phyloP scores from a whole-genome alignment of 495 filamentous ascomycete genomes.

The Trichoderma virens region DNA sequence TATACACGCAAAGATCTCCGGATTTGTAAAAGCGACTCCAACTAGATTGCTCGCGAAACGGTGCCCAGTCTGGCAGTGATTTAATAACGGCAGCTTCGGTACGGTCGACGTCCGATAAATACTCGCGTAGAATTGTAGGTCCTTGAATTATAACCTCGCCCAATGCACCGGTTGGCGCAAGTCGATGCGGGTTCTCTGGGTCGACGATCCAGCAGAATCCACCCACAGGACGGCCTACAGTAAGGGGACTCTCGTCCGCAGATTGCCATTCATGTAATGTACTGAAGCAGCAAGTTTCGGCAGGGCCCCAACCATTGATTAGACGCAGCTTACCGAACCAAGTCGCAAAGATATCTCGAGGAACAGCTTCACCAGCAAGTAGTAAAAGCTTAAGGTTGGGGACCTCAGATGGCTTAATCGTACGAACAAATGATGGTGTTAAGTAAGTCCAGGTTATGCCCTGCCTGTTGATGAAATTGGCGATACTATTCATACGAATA shows the following conservation, averaged over 20 bases:
- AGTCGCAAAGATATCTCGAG: background rate
- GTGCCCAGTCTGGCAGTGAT: slow-evolving; percentile 1
- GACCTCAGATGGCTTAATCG: slow-evolving; percentile 33
- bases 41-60: slow-evolving; percentile 13
- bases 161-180: slow-evolving; percentile 40
- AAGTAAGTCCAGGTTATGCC: slow-evolving; percentile 23
- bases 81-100: background rate
- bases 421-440: slow-evolving; percentile 44
- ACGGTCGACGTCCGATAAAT: slow-evolving; percentile 34
- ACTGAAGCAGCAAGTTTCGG: slow-evolving; percentile 29
- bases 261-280: slow-evolving; percentile 14
- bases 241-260: slow-evolving; percentile 19
- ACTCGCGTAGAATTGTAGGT: slow-evolving; percentile 32
- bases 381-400: slow-evolving; percentile 29
- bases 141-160: slow-evolving; percentile 43
- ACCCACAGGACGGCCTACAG: slow-evolving; percentile 43
- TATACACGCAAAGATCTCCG: slow-evolving; percentile 48
- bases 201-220: slow-evolving; percentile 49
- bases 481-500: slow-evolving; percentile 23
- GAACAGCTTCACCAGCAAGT: slow-evolving; percentile 29
- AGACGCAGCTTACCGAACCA: slow-evolving; percentile 12
- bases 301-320: slow-evolving; percentile 36
- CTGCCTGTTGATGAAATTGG: slow-evolving; percentile 20
- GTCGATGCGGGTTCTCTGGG: slow-evolving; percentile 35
- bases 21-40: slow-evolving; percentile 35